Evolutionary conservation across 352 stramenopile species (phyloP), one percentile per base, ranked within the genome.

Genomic region (Phytophthora citricola): DNA sequence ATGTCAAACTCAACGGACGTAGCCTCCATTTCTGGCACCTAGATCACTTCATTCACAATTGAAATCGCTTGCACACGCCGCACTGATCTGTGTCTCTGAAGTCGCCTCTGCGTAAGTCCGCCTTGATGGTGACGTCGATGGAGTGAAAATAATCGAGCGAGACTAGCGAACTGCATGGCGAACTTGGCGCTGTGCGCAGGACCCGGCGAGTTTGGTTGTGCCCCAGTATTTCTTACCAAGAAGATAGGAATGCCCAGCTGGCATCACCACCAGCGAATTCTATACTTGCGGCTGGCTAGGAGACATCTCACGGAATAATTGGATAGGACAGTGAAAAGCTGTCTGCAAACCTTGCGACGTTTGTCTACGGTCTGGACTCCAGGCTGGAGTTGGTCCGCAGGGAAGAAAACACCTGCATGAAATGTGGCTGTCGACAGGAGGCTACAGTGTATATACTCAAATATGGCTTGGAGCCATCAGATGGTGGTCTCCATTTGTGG

Each of bases 1-100:
- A 66, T 65, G 50, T 63, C 59, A 31, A 70, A 70, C 47, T 74
- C 66, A 17, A 58, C 48, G 14, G 66, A 34, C n/a, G 17, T 27
- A 5, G 29, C 17, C 14, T 60, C 24, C 15, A 43, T 26, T 7
- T 26, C 39, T n/a, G 49, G 24, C 15, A 47, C 22, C 4, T 51
- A 40, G 9, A 14, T 12, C 32, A 51, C 48, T 34, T 22, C 48
- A 15, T 31, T 55, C 7, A 55, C 40, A 4, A 11, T 43, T 10
- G 39, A 36, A 41, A 39, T 10, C 12, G n/a, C 27, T 8, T 57
- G 49, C 9, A 57, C 49, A 36, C 34, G 36, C 12, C 12, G 27
- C 10, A 31, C 17, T 17, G 39, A 59, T 50, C 52, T 27, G 29
- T 29, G 34, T 12, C 53, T 11, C 29, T 44, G 40, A 31, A 52